Percentiles rank a stretch among this genome's conserved stretches.
These are phyloP conservation scores for Rhodotorula graminis DNA, from an alignment of 768 basidiomycete species.

Conservation along the genomic window DNA sequence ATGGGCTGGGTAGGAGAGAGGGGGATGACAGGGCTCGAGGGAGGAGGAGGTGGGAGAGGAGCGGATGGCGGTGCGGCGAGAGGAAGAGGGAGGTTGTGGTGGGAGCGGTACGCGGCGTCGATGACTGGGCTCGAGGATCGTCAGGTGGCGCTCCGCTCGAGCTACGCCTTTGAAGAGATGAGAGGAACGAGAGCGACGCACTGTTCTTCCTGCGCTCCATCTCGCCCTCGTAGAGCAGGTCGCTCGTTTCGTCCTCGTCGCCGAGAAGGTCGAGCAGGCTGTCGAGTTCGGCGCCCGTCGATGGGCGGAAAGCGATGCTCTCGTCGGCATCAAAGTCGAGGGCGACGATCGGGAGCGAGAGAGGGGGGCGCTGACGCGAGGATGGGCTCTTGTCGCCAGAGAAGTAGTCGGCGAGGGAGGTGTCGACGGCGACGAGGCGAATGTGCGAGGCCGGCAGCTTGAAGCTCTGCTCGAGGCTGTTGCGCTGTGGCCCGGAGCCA, in stretches of 20 bases:
- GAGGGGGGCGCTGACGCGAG: no score
- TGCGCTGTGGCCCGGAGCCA: neutral
- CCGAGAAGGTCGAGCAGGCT: neutral
- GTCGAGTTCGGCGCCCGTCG: neutral
- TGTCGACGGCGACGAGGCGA: no score
- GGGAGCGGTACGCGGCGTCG: neutral
- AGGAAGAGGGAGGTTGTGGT: neutral
- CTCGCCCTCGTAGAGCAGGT: neutral
- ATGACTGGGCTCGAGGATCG: no score
- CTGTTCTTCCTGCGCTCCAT: neutral
- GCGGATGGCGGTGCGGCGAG: neutral
- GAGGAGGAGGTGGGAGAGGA: no score
- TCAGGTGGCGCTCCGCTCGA: no score
- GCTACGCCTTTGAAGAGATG: no score
- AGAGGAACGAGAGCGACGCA: neutral
- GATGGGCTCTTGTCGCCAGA: neutral
- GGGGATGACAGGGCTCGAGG: neutral
- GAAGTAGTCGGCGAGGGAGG: neutral
- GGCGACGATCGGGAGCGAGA: neutral
- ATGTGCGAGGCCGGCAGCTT: neutral
- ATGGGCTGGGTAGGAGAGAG: neutral
- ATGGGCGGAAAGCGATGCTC: neutral
- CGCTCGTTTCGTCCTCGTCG: neutral
- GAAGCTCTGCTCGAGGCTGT: neutral
- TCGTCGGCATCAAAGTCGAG: neutral